Evolutionary conservation across 2,329 filamentous ascomycete species (phyloP).

Genomic region (Epichloe amarillans): DNA sequence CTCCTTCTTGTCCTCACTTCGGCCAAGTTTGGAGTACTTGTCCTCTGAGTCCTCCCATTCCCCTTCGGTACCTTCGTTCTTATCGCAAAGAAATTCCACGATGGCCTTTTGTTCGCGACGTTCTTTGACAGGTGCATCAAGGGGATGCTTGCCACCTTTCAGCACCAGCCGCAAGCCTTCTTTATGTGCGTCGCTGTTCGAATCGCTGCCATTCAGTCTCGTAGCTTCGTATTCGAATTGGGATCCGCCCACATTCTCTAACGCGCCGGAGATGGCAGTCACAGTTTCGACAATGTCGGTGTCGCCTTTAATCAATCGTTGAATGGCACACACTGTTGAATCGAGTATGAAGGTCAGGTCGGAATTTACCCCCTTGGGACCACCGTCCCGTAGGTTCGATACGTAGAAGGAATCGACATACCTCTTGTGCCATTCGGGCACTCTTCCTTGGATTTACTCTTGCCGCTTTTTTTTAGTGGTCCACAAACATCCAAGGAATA

Average conservation of each 20-base stretch:
- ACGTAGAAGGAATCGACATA: slow-evolving; percentile 20
- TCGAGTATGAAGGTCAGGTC: not conserved
- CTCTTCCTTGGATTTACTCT: slow-evolving; percentile 38
- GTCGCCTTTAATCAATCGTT: slow-evolving; percentile 39
- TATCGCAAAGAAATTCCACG: slow-evolving; percentile 76
- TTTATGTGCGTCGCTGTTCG: slow-evolving; percentile 49
- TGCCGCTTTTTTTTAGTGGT: slow-evolving; percentile 46
- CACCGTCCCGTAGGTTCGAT: not conserved
- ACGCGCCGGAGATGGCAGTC: slow-evolving; percentile 63
- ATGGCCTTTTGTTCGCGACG: slow-evolving; percentile 57
- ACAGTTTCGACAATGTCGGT: slow-evolving; percentile 39
- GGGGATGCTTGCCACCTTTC: slow-evolving; percentile 40
- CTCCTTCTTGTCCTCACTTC: slow-evolving; percentile 4
- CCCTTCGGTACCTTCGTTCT: slow-evolving; percentile 58
- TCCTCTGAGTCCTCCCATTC: slow-evolving; percentile 43
- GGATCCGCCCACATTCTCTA: slow-evolving; percentile 42
- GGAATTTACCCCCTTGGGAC: not conserved
- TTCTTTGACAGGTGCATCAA: slow-evolving; percentile 36
- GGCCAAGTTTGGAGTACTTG: slow-evolving; percentile 5
- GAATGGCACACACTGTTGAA: slow-evolving; percentile 58
- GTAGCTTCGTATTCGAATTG: slow-evolving; percentile 52
- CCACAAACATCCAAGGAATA: slow-evolving; percentile 71
- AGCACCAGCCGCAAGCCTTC: slow-evolving; percentile 63
- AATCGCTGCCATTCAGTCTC: slow-evolving; percentile 50
- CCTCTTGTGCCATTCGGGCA: slow-evolving; percentile 60